Base-by-base conservation (phyloP, 1,284 basidiomycete species). In the Ustilago cynodontis region DNA sequence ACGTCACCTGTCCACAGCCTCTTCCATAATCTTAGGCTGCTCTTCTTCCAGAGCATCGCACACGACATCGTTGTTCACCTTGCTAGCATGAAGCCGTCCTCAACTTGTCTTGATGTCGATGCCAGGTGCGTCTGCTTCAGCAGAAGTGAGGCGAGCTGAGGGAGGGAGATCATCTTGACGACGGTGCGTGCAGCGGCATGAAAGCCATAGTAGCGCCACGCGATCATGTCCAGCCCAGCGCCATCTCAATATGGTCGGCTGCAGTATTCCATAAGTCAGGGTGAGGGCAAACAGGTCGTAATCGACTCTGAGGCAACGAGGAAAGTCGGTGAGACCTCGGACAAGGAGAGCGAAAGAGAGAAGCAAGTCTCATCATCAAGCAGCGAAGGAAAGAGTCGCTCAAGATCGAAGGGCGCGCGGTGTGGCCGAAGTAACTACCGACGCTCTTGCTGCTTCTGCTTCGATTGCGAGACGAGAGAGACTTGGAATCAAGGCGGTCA, bases 351-450 rank as follows among this genome's bases (percentile, higher is more conserved):
- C 5, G 31, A 33, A 18, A 41, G 13, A 1, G 18, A 41, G 9
- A 4, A 22, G 31, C 20, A 14, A 39, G 54, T 56, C 24, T 56
- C 54, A 56, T 43, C 35, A 39, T 56, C 26, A 49, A 29, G 22
- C 22, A 49, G 22, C 26, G 13, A 43, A 43, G 10, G 16, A 22
- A 47, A 47, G 51, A 20, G 53, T 18, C 53, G 18, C 7, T 55
- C 53, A n/a, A 45, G 54, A 56, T 56, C 54, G 54, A 56, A 29
- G 45, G 20, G 54, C 54, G 28, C 39, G 39, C 50, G 6, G 26
- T 14, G 26, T 43, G 29, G 22, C 47, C 24, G 24, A 49, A 26
- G 13, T 14, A 49, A 49, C 3, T 33, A 11, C 31, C 11, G 31
- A 18, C n/a, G 20, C n/a, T 39, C 18, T 39, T 39, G 14, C 14